Base-by-base conservation (phyloP, 2,329 filamentous ascomycete species). In the Ophiostoma fasciatum region DNA sequence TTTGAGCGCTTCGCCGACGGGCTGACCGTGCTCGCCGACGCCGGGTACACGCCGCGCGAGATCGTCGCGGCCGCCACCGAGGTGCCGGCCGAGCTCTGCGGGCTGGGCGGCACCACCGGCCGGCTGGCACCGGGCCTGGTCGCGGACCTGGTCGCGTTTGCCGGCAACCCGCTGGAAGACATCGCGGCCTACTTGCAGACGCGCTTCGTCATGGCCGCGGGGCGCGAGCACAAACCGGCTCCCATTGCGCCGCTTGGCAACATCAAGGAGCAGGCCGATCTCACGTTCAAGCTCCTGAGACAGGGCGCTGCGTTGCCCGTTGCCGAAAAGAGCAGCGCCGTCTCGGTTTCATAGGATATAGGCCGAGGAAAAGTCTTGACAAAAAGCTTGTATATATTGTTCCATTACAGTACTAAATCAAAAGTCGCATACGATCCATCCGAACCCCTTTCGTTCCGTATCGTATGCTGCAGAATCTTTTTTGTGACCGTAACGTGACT, bases 1-100 rank as follows among this genome's bases (percentile, higher is more conserved):
- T 44, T 44, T 31, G 42, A 44, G 31, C 36, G 40, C 3, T 44
- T 42, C 12, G 40, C 37, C 20, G 42, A 44, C 20, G 40, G 42
- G 11, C 35, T 44, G 3, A n/a, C 28, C 4, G 40, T 37, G 12
- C 13, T 38, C 4, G 30, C 37, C 13, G 42, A 44, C 28, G 42
- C 42, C 2, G 40, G 42, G 4, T 40, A 36, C 21, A 38, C 37
- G 5, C 29, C 30, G 3, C 37, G 37, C 2, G 40, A 44, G 20
- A 42, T 44, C 10, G 2, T 39, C 3, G 33, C 33, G 12, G 37
- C 37, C 3, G 37, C 37, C n/a, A 39, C 37, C 5, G 42, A 42
- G 10, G 12, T 15, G 7, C 34, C 42, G 4, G 42, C 42, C 5
- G 28, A 23, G 12, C 30, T 44, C 1, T 44, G 42, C 21, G 22